Base-by-base conservation (phyloP, 2,329 filamentous ascomycete species). In the Fusarium nematophilum region DNA sequence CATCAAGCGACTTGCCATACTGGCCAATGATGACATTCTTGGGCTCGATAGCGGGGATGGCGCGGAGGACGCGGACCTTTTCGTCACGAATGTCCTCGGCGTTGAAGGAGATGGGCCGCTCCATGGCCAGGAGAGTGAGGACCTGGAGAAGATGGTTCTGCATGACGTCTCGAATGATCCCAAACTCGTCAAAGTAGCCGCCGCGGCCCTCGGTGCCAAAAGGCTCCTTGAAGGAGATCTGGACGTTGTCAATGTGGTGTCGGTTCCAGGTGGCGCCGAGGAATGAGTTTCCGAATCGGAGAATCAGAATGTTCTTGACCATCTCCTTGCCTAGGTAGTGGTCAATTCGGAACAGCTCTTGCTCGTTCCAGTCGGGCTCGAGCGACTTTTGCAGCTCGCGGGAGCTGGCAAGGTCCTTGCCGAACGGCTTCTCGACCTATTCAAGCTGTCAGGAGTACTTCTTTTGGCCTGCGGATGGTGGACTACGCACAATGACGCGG, bases 21-120 rank as follows among this genome's bases (percentile, higher is more conserved):
- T 99, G 95, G 61, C 95, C 95, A 71, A 99, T 99, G 75, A 99
- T 99, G 76, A 99, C 95, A 76, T 99, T 97, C 89, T 98, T 98
- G 69, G 95, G 94, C 81, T 98, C 93, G 70, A 99, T 97, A 33
- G 92, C 85, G 57, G 93, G 90, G 76, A 99, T 99, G 48, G 89
- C 91, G 68, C 95, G 90, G 53, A 99, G 88, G 17, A 99, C 96
- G 70, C 95, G 90, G 67, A 98, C 93, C 82, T 99, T 99, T 80
- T 99, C 95, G 75, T 99, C 96, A 74, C 95, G 93, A 67, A 99
- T 96, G 72, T 99, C 95, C 79, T 99, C 95, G 29, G 95, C 87
- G 33, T 95, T 97, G 84, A 99, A 99, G 9, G 94, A 98, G 73
- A 99, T 95, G 53, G 95, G 95, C 62, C 95, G 88, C 82, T 99